A percentile compares a stretch with the other conserved stretches of the same genome.
These are phyloP conservation scores for Seminavis robusta DNA, from an alignment of 108 stramenopile genomes.

Conservation along the genomic window DNA sequence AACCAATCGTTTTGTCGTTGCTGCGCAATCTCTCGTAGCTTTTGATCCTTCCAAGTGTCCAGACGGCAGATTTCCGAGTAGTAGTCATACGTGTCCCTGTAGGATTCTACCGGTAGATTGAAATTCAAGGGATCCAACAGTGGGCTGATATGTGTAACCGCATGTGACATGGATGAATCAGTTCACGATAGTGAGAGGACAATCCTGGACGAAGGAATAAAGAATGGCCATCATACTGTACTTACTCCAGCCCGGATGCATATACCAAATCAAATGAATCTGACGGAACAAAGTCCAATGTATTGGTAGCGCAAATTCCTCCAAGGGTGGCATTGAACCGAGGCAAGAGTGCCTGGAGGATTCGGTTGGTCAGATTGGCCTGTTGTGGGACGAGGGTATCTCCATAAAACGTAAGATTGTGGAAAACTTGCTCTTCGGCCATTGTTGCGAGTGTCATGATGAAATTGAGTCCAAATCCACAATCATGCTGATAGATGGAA, in stretches of 20 bases:
- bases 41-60: neutral
- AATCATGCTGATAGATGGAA: constrained; percentile 25
- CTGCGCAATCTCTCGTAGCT: constrained; percentile 11
- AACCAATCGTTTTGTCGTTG: constrained; percentile 29
- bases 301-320: constrained; percentile 32
- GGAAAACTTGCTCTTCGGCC: constrained; percentile 13
- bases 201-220: too few relatives aligned
- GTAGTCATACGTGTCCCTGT: neutral
- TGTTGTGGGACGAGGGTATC: constrained; percentile 21
- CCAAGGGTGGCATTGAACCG: too few relatives aligned
- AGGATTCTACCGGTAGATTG: too few relatives aligned
- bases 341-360: too few relatives aligned
- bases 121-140: constrained; percentile 19
- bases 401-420: constrained; percentile 28
- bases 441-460: constrained; percentile 30
- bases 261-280: constrained; percentile 46
- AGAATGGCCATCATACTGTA: too few relatives aligned
- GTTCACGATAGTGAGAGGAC: too few relatives aligned
- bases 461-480: constrained; percentile 25
- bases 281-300: constrained; percentile 29
- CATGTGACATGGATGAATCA: too few relatives aligned
- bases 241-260: constrained; percentile 31
- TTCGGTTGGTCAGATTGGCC: too few relatives aligned
- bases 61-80: constrained; percentile 5
- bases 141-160: too few relatives aligned